These are phyloP conservation scores for Fusarium pseudoanthophilum DNA, from an alignment of 2,329 filamentous ascomycete genomes.

Conservation along the genomic window DNA sequence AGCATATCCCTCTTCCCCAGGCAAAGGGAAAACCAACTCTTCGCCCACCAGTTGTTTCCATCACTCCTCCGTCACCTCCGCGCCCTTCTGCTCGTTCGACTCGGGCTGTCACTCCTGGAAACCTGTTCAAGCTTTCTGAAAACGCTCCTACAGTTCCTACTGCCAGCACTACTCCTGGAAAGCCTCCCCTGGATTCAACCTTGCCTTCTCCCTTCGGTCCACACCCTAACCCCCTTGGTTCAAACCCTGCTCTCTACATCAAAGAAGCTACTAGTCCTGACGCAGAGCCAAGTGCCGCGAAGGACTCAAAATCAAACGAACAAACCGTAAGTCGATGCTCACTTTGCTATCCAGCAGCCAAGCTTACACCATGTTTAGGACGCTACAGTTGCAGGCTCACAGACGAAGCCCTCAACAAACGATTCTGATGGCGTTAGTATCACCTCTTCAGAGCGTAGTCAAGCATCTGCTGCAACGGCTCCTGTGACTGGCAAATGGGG, in stretches of 20 bases:
- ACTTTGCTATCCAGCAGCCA: too few relatives aligned
- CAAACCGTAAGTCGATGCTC: neutral
- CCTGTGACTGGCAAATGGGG: neutral
- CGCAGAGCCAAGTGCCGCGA: neutral
- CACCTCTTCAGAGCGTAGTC: neutral
- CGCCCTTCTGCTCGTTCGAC: neutral
- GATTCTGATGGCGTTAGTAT: neutral
- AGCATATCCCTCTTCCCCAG: slow-evolving; percentile 8
- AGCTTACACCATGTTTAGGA: slow-evolving; percentile 2
- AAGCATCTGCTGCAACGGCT: neutral
- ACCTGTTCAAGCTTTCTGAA: neutral
- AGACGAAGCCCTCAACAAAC: neutral
- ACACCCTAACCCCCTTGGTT: neutral
- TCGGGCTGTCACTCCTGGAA: neutral
- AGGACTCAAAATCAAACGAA: neutral
- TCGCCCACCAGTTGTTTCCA: neutral
- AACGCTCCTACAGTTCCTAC: neutral
- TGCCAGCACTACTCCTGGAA: neutral
- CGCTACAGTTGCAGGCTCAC: neutral
- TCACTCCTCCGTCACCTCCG: neutral
- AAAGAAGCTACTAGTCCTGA: neutral
- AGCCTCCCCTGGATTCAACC: neutral
- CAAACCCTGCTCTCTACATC: neutral
- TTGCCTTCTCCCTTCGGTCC: neutral
- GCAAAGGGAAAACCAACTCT: neutral